Conservation (phyloP, 75 land plant genomes). For the Cupressus sempervirens region DNA sequence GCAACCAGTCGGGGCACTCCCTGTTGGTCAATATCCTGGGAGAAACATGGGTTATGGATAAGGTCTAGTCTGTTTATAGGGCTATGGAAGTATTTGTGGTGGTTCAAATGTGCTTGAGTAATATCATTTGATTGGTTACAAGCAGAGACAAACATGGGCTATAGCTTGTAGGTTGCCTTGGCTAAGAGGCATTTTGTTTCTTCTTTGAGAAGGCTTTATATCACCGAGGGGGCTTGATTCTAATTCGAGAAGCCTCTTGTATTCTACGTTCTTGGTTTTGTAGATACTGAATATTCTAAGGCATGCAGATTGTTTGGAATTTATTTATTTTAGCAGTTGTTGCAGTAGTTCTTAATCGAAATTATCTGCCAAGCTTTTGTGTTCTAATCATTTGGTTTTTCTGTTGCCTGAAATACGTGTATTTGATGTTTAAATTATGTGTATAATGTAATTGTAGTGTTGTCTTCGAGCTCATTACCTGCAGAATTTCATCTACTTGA, state of each 20-base stretch:
- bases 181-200: neutral
- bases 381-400: neutral
- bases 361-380: neutral
- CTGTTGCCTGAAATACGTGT: neutral
- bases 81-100: neutral
- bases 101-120: neutral
- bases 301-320: neutral
- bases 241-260: constrained; percentile 7
- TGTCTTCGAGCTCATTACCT: neutral
- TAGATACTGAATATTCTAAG: neutral
- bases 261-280: constrained; percentile 4
- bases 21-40: constrained; percentile 3
- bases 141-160: neutral
- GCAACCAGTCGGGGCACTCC: neutral
- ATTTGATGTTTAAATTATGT: neutral
- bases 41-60: constrained; percentile 15
- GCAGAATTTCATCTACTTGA: neutral
- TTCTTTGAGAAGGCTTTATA: neutral
- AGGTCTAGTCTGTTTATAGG: neutral
- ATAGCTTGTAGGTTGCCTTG: neutral
- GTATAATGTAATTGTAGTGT: neutral
- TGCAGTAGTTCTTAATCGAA: neutral
- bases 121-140: neutral
- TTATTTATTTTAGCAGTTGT: neutral
- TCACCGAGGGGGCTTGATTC: neutral